A percentile compares a stretch with the other conserved stretches of the same genome.
Conservation (phyloP, 2,329 filamentous ascomycete genomes). For the Salinomyces thailandicus region DNA sequence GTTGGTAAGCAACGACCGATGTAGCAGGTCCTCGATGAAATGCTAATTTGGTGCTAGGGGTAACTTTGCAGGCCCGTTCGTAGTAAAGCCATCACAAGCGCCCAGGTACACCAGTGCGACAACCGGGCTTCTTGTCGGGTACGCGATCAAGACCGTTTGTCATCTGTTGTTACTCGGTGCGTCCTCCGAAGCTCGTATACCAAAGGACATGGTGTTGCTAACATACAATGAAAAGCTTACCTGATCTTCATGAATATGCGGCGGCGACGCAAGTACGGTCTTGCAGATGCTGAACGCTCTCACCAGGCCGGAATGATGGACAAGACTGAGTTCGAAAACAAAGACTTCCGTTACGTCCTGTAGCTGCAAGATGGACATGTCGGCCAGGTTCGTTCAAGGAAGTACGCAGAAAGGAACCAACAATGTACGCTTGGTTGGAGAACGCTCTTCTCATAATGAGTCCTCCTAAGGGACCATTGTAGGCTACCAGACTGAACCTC, state of each 20-base stretch:
- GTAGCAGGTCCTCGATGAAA: no score
- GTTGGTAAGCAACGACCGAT: no score
- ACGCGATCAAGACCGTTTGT: constrained; percentile 29
- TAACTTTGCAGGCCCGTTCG: constrained; percentile 31
- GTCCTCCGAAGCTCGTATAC: no score
- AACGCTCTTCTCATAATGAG: no score
- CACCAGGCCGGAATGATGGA: constrained; percentile 34
- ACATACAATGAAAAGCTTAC: constrained; percentile 13
- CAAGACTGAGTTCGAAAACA: constrained; percentile 34
- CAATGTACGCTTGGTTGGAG: no score
- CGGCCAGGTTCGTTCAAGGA: no score
- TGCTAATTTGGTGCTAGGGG: constrained; percentile 34
- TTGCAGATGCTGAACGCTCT: constrained; percentile 26
- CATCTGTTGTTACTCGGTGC: constrained; percentile 28
- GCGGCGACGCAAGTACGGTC: constrained; percentile 27
- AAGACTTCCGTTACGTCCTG: constrained; percentile 33
- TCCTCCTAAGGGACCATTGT: no score
- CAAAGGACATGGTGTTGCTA: no score
- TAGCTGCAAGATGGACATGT: no score
- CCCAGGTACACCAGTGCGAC: constrained; percentile 28
- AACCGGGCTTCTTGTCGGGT: constrained; percentile 32
- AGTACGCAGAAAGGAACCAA: no score
- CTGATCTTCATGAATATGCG: constrained; percentile 28
- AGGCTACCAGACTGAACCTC: no score
- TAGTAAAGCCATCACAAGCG: constrained; percentile 27